Base-by-base conservation (phyloP, 2,329 filamentous ascomycete genomes). In the Xylariaceae sp. region DNA sequence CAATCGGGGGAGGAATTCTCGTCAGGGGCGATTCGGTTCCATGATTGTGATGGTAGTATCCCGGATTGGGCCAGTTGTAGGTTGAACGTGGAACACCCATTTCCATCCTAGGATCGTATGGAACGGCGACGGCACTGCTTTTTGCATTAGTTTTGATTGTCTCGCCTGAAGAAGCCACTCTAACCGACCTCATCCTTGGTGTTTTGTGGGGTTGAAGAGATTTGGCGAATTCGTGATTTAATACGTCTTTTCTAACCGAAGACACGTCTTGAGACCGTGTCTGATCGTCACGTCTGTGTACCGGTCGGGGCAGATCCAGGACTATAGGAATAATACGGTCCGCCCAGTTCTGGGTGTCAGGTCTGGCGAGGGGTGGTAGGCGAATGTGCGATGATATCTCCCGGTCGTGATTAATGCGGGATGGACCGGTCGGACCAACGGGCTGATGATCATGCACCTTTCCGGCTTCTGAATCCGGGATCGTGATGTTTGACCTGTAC, bases 51-150 rank as follows among this genome's bases (percentile, higher is more conserved):
- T 19, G 19, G 19, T 19, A 74, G 62, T 74, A 32, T 29, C 26
- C 12, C 57, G 35, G 54, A 60, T 55, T 51, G 30, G 50, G 76
- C 79, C 79, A 81, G 44, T 73, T 71, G 60, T 76, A 80, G 31
- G 74, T 70, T 42, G 77, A 74, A 65, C 78, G 66, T 32, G 67
- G 72, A 50, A 72, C 72, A 50, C 76, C 77, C 76, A 81, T 79
- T 59, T 70, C 71, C 65, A 80, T 78, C 60, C 73, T 70, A 30
- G 76, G 71, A 62, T 81, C 78, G 67, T 76, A 80, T 44, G 71
- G 68, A 54, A 78, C 73, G 50, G 77, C 70, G 61, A 78, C 76
- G 60, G 79, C 74, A 66, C 78, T 73, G 65, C 55, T 52, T 49
- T 30, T 57, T 32, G 6, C 9, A 47, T 60, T 49, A 47, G 54